phyloP scores from a whole-genome alignment of 1,139 yeast genomes.

The Pichiaceae sp. region DNA sequence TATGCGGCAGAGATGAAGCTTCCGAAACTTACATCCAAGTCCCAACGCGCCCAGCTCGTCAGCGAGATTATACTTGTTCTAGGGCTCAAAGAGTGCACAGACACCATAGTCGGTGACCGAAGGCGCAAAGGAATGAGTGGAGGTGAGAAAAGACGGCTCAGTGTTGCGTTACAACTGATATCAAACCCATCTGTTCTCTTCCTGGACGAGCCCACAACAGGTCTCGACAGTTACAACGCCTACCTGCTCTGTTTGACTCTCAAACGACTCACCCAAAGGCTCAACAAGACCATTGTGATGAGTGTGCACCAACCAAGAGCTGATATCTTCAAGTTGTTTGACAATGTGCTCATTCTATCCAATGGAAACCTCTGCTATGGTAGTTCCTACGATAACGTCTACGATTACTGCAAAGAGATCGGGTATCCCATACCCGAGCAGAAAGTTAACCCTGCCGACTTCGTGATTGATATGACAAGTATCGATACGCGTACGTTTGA shows the following conservation, averaged over 20 bases:
- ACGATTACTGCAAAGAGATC: constrained; percentile 39
- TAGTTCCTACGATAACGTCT: constrained; percentile 11
- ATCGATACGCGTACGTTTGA: constrained; percentile 40
- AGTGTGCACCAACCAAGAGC: constrained; percentile 84
- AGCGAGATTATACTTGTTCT: constrained; percentile 54
- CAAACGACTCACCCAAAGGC: constrained; percentile 41
- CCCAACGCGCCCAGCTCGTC: constrained; percentile 39
- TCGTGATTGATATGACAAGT: constrained; percentile 61
- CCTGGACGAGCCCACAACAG: constrained; percentile 86
- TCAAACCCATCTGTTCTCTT: constrained; percentile 71
- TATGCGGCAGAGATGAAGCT: constrained; percentile 67
- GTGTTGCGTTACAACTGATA: constrained; percentile 71
- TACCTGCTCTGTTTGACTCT: constrained; percentile 56
- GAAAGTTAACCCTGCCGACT: constrained; percentile 53
- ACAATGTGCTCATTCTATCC: constrained; percentile 62
- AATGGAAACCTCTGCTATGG: constrained; percentile 34
- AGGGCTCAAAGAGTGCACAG: constrained; percentile 55
- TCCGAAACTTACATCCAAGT: constrained; percentile 32
- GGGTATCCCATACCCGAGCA: constrained; percentile 37
- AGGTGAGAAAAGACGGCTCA: constrained; percentile 74
- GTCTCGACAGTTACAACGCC: constrained; percentile 75
- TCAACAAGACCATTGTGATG: constrained; percentile 63
- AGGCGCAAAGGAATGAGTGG: constrained; percentile 69
- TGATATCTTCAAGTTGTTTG: constrained; percentile 68
- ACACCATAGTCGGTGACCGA: constrained; percentile 46